Base-by-base conservation (phyloP, 208 protist species). In the Spongospora subterranea region DNA sequence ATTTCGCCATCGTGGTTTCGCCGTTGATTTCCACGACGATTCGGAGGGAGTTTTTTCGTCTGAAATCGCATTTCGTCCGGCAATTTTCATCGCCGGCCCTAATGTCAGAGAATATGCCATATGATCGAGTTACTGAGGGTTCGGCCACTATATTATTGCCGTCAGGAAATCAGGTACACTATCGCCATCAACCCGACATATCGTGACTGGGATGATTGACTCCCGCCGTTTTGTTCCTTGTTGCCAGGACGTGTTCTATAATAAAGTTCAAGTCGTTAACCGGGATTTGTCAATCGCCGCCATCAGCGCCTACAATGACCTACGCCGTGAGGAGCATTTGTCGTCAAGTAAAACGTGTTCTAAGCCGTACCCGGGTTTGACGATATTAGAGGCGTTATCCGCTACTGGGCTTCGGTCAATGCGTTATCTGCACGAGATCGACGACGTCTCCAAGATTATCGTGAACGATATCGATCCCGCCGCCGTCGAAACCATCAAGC, bases 391-490 rank as follows among this genome's bases (percentile, higher is more conserved):
- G 60, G 90, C 90, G 35, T 88, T 92, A 43, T 89, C 90, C 20
- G 90, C 90, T 45, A 89, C 46, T 89, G 94, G 94, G 0, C 95
- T 99, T 32, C 96, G 98, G 0, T 97, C 98, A 6, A 97, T 99
- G 89, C 96, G 98, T 43, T 99, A 99, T 93, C 97, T 96, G 41
- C 93, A 99, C n/a, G 95, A 96, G 45, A 46, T 91, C 20, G 64
- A 50, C 11, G 77, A 65, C 0, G 38, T 96, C 94, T 66, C 13
- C 1, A 0, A 90, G 29, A 90, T 99, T 93, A 96, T 99, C 40
- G 97, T 97, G 24, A 99, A 99, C 93, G 99, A 99, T 93, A 91
- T 99, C 43, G 96, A 97, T 82, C 88, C 91, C 0, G 96, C 96
- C 66, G 98, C 99, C 0, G 98, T 99, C 38, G 94, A 96, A 45